Conservation (phyloP, 2,329 filamentous ascomycete species). For the Dactylellina parvicollis region DNA sequence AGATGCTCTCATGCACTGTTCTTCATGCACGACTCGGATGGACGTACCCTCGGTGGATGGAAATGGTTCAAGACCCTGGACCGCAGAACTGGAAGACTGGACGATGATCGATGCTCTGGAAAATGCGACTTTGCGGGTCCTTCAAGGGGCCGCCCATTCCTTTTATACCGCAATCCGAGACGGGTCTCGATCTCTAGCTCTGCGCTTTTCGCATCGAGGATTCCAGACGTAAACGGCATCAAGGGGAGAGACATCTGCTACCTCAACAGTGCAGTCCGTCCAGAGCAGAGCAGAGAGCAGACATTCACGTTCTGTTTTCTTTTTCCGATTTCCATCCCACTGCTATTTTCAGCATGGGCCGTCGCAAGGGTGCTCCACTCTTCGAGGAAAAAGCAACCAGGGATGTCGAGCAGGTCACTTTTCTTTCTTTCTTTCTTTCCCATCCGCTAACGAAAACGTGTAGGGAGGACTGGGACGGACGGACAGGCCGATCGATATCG, state of each 20-base stretch:
- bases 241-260: slow-evolving; percentile 4
- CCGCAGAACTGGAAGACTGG: no score
- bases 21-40: neutral
- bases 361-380: no score
- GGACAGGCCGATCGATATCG: neutral
- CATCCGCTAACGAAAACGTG: neutral
- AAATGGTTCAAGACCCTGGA: no score
- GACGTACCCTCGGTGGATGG: no score
- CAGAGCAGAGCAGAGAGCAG: neutral
- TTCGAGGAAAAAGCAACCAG: neutral
- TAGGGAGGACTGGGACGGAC: neutral
- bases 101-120: no score
- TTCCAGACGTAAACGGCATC: slow-evolving; percentile 28
- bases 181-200: neutral
- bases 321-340: neutral
- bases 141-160: neutral
- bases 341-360: slow-evolving; percentile 15
- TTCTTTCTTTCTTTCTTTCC: neutral
- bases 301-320: neutral
- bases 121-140: no score
- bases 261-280: no score
- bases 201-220: neutral
- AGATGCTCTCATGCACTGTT: no score
- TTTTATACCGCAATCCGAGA: slow-evolving; percentile 14
- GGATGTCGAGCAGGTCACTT: neutral